Percentiles rank a stretch among this genome's conserved stretches.
These are phyloP conservation scores for grape (Vitis vinifera) DNA, from an alignment of 164 flowering plant species.

Conservation along the genomic window DNA sequence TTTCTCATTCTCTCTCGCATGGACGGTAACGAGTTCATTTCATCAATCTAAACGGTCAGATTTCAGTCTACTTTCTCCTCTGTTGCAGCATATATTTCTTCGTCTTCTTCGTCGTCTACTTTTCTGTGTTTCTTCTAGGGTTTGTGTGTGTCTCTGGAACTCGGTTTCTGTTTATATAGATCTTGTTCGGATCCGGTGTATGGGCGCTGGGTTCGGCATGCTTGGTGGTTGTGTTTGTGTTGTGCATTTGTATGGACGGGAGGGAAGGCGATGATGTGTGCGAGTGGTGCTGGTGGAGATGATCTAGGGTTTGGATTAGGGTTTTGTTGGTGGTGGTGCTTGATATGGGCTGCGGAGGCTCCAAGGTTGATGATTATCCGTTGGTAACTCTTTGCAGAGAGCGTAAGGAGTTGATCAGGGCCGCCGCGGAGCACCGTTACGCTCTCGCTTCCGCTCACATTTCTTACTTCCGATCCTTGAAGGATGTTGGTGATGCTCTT, in stretches of 20 bases:
- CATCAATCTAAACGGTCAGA: conserved; percentile 32
- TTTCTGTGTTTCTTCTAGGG: no score
- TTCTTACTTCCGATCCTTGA: conserved; percentile 61
- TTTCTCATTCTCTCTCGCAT: conserved; percentile 9
- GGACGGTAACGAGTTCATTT: conserved; percentile 19
- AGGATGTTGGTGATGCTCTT: conserved; percentile 73
- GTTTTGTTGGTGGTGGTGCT: conserved; percentile 9
- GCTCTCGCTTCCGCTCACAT: conserved; percentile 81
- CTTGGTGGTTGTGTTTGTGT: no score
- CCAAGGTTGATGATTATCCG: conserved; percentile 68
- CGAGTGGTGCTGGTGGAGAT: background rate
- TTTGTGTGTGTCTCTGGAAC: no score
- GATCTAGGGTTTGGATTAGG: conserved; percentile 10
- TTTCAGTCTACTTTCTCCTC: conserved; percentile 1
- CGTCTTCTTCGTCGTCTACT: background rate
- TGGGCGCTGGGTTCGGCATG: no score
- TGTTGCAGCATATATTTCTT: conserved; percentile 2
- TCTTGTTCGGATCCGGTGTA: background rate
- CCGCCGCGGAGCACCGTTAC: conserved; percentile 68
- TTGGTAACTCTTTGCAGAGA: conserved; percentile 78
- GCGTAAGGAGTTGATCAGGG: conserved; percentile 62
- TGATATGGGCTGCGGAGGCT: conserved; percentile 84
- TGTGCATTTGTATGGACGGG: conserved; percentile 1
- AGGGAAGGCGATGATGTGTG: conserved; percentile 2
- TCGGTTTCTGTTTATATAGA: no score